A percentile compares a stretch with the other conserved stretches of the same genome.
These are phyloP conservation scores for Turnera subulata DNA, from an alignment of 345 rosid species.

Conservation along the genomic window DNA sequence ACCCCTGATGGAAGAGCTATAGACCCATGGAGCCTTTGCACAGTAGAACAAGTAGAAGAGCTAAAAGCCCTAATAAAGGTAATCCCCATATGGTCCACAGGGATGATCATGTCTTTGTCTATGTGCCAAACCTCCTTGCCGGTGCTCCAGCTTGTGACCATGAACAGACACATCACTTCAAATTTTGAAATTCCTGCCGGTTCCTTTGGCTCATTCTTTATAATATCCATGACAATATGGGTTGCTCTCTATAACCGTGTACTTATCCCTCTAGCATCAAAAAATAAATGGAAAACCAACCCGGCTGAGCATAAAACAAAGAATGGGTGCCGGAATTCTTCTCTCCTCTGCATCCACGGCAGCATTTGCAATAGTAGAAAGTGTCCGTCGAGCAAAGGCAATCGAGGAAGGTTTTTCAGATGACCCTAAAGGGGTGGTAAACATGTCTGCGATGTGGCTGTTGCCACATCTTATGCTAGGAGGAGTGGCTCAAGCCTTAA, in stretches of 20 bases:
- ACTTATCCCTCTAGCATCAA: constrained; percentile 60
- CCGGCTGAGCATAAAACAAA: constrained; percentile 43
- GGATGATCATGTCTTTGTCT: constrained; percentile 58
- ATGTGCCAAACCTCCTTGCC: constrained; percentile 56
- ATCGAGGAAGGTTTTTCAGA: constrained; percentile 43
- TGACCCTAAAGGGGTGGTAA: constrained; percentile 33
- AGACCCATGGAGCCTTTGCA: constrained; percentile 74
- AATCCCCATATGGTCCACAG: constrained; percentile 73
- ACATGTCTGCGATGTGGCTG: constrained; percentile 80
- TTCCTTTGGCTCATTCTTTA: constrained; percentile 50
- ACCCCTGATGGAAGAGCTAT: constrained; percentile 54
- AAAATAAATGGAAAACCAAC: constrained; percentile 57
- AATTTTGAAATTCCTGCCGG: constrained; percentile 74
- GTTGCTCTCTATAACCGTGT: constrained; percentile 64
- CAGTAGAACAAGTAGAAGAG: constrained; percentile 76
- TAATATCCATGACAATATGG: constrained; percentile 47
- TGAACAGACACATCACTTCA: constrained; percentile 59
- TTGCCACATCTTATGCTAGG: constrained; percentile 53
- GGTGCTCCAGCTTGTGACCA: constrained; percentile 60
- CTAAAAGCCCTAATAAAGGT: constrained; percentile 61
- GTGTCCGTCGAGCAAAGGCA: constrained; percentile 52
- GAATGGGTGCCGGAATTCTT: constrained; percentile 71
- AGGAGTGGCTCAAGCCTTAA: constrained; percentile 76
- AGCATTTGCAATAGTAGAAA: constrained; percentile 54
- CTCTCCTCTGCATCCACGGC: constrained; percentile 60